phyloP scores from a whole-genome alignment of 1,139 yeast species.

The Kluyveromyces marxianus region DNA sequence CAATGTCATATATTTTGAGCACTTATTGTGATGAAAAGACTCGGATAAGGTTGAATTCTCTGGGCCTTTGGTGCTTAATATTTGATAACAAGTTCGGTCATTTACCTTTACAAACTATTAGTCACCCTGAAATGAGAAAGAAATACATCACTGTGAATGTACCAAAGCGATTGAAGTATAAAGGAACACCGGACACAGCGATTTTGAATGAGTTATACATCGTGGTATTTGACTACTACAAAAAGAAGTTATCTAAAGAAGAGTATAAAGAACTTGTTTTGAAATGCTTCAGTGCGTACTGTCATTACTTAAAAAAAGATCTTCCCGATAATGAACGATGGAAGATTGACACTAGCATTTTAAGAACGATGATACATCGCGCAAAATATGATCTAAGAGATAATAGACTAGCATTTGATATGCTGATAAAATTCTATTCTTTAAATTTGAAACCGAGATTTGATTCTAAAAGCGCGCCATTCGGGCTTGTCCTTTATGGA shows the following conservation, averaged over 20 bases:
- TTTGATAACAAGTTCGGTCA: conserved; percentile 5
- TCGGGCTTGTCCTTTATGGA: conserved; percentile 21
- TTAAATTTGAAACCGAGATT: conserved; percentile 7
- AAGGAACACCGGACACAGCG: conserved; percentile 10
- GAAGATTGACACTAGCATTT: conserved; percentile 19
- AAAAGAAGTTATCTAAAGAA: conserved; percentile 8
- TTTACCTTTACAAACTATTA: background rate
- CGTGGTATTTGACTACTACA: conserved; percentile 11
- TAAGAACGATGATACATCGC: conserved; percentile 17
- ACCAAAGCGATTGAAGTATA: conserved; percentile 7
- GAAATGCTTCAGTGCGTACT: conserved; percentile 18
- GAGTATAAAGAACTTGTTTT: conserved; percentile 15
- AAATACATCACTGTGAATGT: conserved; percentile 1
- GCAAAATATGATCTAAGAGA: conserved; percentile 17
- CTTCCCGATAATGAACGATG: conserved; percentile 5
- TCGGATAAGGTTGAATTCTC: conserved; percentile 15
- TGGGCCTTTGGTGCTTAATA: conserved; percentile 22
- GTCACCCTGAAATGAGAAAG: background rate
- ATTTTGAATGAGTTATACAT: conserved; percentile 21
- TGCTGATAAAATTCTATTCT: conserved; percentile 20
- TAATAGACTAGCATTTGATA: conserved; percentile 18
- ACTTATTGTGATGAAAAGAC: conserved; percentile 13
- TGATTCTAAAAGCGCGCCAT: conserved; percentile 16
- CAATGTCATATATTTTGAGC: conserved; percentile 17
- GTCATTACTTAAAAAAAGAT: conserved; percentile 5